Percentiles rank a stretch among this genome's conserved stretches.
phyloP scores from a whole-genome alignment of 306 rosid genomes.

The Biancaea sappan region DNA sequence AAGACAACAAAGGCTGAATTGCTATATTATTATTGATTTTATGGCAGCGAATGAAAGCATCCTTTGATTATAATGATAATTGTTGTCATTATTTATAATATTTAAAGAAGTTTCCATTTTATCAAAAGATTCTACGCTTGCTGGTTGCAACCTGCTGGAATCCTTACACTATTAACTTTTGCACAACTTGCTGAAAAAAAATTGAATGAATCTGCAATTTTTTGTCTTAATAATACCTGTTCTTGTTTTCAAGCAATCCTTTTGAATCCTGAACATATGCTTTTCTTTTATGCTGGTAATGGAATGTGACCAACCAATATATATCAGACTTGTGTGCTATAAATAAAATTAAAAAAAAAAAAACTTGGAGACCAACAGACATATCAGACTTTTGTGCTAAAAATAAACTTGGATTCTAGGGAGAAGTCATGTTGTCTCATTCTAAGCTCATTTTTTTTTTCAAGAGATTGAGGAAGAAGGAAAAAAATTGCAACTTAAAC shows the following conservation, averaged over 20 bases:
- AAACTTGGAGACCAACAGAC: too few relatives aligned
- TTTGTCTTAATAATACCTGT: too few relatives aligned
- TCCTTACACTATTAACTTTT: neutral
- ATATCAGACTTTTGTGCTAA: neutral
- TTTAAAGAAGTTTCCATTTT: neutral
- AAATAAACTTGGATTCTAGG: conserved; percentile 4
- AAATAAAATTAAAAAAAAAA: too few relatives aligned
- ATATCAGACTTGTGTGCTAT: neutral
- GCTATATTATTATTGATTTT: neutral
- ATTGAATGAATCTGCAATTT: neutral
- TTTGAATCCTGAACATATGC: neutral
- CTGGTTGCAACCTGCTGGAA: neutral
- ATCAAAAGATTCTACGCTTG: neutral
- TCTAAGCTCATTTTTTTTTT: neutral
- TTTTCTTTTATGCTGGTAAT: neutral
- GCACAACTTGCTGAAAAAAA: neutral
- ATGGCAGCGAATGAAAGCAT: neutral
- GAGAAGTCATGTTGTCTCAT: neutral
- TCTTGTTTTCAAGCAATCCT: neutral
- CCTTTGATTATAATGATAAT: neutral
- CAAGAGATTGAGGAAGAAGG: neutral
- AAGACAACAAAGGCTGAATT: neutral
- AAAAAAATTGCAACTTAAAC: neutral
- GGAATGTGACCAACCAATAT: neutral
- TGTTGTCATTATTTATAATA: too few relatives aligned